These are phyloP conservation scores for Penicillium sp. DNA, from an alignment of 2,329 filamentous ascomycete genomes.

Conservation along the genomic window DNA sequence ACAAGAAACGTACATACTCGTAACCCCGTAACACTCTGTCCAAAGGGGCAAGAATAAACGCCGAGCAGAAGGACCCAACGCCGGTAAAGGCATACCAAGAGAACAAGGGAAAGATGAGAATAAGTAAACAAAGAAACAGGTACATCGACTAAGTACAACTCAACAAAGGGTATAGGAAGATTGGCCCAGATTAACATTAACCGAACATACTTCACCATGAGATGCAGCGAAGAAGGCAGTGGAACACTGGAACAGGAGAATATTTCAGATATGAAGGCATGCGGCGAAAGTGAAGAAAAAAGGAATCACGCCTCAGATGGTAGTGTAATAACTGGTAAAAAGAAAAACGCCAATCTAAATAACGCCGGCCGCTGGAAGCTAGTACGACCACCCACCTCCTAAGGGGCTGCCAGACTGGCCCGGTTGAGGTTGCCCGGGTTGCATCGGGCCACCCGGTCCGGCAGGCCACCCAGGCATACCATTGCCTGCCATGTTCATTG, in stretches of 20 bases:
- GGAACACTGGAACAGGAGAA: conserved; percentile 8
- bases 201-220: conserved; percentile 10
- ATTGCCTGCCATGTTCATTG: conserved; percentile 31
- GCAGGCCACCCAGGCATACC: conserved; percentile 33
- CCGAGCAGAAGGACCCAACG: conserved; percentile 12
- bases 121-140: conserved; percentile 6
- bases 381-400: conserved; percentile 35
- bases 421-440: conserved; percentile 32
- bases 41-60: conserved; percentile 12
- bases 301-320: conserved; percentile 9
- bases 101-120: background rate
- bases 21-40: conserved; percentile 16
- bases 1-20: conserved; percentile 16
- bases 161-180: conserved; percentile 31
- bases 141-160: conserved; percentile 24
- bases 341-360: conserved; percentile 19
- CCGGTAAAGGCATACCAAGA: conserved; percentile 11
- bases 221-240: conserved; percentile 15
- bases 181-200: conserved; percentile 29
- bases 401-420: conserved; percentile 33
- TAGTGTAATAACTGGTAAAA: conserved; percentile 3
- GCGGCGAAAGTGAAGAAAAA: background rate
- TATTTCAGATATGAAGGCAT: conserved; percentile 12
- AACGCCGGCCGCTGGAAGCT: conserved; percentile 20
- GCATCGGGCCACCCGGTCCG: conserved; percentile 29